phyloP scores from a whole-genome alignment of 495 filamentous ascomycete species.

The Lophium mytilinum region DNA sequence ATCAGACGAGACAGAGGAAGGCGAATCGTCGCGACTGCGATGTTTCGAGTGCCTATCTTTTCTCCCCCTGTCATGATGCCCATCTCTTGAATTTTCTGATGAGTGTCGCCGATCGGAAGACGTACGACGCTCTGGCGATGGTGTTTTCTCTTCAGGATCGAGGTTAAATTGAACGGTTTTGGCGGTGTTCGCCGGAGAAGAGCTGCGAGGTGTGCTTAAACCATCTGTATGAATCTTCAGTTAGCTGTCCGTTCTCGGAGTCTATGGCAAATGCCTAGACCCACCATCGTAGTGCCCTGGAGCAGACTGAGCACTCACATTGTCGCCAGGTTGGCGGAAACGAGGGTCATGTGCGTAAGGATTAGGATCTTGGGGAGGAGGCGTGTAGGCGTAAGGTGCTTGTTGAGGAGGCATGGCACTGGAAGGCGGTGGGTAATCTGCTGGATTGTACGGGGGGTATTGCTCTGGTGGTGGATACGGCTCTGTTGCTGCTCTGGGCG shows the following conservation, averaged over 20 bases:
- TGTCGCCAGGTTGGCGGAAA: conserved; percentile 25
- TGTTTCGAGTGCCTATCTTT: neutral
- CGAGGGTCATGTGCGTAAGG: conserved; percentile 14
- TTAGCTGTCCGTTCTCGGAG: neutral
- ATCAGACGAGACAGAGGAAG: conserved; percentile 20
- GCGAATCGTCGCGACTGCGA: conserved; percentile 5
- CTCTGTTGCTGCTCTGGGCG: conserved; percentile 28
- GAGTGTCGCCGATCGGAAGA: neutral
- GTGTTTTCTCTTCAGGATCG: conserved; percentile 6
- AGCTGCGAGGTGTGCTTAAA: conserved; percentile 10
- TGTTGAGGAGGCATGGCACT: conserved; percentile 4
- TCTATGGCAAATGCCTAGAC: conserved; percentile 1
- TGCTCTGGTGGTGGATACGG: conserved; percentile 2
- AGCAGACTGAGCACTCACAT: conserved; percentile 33
- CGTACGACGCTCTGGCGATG: neutral
- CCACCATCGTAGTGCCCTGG: conserved; percentile 3
- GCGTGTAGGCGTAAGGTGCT: conserved; percentile 11
- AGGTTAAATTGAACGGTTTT: conserved; percentile 28
- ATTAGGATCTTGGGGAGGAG: conserved; percentile 8
- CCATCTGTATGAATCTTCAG: conserved; percentile 11
- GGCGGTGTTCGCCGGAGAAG: neutral
- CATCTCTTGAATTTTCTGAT: conserved; percentile 1
- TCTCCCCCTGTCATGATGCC: conserved; percentile 3
- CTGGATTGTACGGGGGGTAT: conserved; percentile 37
- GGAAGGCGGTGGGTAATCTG: conserved; percentile 34